Evolutionary conservation across 176 grass and related monocot species (phyloP), one percentile per base, ranked within the genome.

Genomic region (Puya raimondii): DNA sequence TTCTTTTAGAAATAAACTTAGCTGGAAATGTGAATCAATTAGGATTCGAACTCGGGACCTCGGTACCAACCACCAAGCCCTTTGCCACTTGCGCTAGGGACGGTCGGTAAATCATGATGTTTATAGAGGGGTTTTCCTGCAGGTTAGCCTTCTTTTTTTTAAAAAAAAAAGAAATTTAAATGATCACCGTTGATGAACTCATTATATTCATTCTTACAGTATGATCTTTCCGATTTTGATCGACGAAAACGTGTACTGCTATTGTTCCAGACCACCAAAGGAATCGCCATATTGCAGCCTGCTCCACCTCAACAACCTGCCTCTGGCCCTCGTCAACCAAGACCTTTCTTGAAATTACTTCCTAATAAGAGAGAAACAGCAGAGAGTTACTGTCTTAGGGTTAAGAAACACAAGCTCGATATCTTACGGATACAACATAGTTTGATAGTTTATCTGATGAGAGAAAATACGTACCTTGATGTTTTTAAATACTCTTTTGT

Each of bases 211-310:
- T 71, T 70, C 49, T 82, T 90, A 97, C 93, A 48, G 86, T 92
- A 59, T 90, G 86, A 75, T 87, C 77, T 90, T 72, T 86, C 76
- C 86, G 72, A 65, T 92, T 80, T 85, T 97, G 93, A 51, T 97
- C 89, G 12, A 92, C 93, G 57, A 92, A 85, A 75, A 90, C 93
- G 83, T 92, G 93, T 33, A 97, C 89, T 13, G 84, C 80, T 72
- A 97, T 87, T 56, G 85, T 70, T 42, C 93, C 93, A 66, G 89
- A 92, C 89, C 89, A 97, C 93, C 89, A 97, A 33, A 97, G 93
- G 65, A 97, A 97, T 56, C 83, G 77, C 93, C 93, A 92, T 33
- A 89, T 79, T 6, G 86, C 93, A 51, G 93, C 93, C 70, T 97
- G 89, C 65, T 97, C 93, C 82, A 97, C 56, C 81, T 97, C 93